These are phyloP conservation scores for Lactarius hengduanensis DNA, from an alignment of 768 basidiomycete species.

Conservation along the genomic window DNA sequence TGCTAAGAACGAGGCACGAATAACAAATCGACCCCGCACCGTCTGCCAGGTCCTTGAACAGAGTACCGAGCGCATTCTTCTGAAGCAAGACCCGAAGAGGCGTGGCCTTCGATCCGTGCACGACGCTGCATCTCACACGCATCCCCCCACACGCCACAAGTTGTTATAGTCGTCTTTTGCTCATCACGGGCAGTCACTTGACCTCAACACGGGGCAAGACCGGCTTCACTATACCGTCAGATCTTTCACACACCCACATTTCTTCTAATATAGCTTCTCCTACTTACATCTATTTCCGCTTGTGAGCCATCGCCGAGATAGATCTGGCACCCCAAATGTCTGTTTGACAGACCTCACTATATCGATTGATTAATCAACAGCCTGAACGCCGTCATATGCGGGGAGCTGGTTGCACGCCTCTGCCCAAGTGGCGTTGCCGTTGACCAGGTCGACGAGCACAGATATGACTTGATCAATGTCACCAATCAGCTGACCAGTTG, in stretches of 20 bases:
- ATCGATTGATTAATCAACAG: conserved; percentile 47
- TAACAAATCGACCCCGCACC: conserved; percentile 8
- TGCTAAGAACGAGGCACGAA: conserved; percentile 4
- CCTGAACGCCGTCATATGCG: conserved; percentile 88
- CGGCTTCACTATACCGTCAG: conserved; percentile 8
- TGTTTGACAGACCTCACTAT: conserved; percentile 1
- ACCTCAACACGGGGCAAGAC: conserved; percentile 9
- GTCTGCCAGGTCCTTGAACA: conserved; percentile 15
- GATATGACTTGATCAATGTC: conserved; percentile 83
- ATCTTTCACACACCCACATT: conserved; percentile 5
- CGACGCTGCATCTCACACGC: neutral
- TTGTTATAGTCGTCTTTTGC: neutral
- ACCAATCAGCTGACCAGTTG: conserved; percentile 90
- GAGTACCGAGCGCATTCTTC: neutral
- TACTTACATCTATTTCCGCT: conserved; percentile 1
- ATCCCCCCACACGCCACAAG: neutral
- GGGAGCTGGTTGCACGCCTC: conserved; percentile 69
- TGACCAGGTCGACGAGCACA: conserved; percentile 74
- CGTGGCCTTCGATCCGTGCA: neutral
- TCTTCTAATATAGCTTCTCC: conserved; percentile 11
- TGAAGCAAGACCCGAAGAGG: conserved; percentile 4
- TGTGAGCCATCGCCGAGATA: conserved; percentile 5
- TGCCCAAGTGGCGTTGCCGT: conserved; percentile 74
- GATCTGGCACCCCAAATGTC: conserved; percentile 23
- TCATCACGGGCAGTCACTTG: conserved; percentile 18